Conservation (phyloP, 352 stramenopile genomes). For the Phytophthora rubi region DNA sequence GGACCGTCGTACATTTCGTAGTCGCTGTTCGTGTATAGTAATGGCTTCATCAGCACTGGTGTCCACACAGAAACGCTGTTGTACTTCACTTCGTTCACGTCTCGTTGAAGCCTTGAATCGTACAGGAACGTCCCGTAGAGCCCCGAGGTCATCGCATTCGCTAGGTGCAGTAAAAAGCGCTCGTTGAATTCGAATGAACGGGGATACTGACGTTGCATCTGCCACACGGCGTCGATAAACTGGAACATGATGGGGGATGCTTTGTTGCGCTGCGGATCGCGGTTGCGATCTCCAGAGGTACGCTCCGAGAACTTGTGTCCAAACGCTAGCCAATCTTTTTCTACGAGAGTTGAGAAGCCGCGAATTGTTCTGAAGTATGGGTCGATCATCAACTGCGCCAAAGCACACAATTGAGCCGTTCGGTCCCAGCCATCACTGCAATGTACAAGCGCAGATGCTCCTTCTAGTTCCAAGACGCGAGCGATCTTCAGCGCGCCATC, state of each 20-base stretch:
- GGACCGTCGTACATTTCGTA: conserved; percentile 59
- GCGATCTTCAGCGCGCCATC: conserved; percentile 87
- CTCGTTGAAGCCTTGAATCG: conserved; percentile 72
- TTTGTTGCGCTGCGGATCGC: conserved; percentile 79
- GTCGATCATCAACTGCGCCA: conserved; percentile 90
- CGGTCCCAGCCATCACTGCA: conserved; percentile 91
- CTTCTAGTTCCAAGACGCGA: conserved; percentile 84
- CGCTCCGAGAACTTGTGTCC: conserved; percentile 86
- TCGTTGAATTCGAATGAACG: conserved; percentile 90
- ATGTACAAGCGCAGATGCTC: conserved; percentile 83
- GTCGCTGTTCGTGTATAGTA: conserved; percentile 54
- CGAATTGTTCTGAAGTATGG: conserved; percentile 87
- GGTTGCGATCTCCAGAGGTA: conserved; percentile 70
- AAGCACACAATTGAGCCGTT: conserved; percentile 74
- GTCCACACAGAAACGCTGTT: conserved; percentile 84
- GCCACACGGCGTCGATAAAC: conserved; percentile 86
- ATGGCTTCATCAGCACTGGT: conserved; percentile 61
- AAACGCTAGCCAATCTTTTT: conserved; percentile 90
- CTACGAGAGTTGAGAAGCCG: conserved; percentile 81
- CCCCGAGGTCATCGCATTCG: conserved; percentile 80
- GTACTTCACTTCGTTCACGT: conserved; percentile 60
- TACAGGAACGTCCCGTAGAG: conserved; percentile 88
- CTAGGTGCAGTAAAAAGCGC: conserved; percentile 79
- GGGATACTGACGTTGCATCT: conserved; percentile 84
- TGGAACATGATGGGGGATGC: conserved; percentile 88